These are phyloP conservation scores for Fusarium metavorans DNA, from an alignment of 2,329 filamentous ascomycete genomes.

Conservation along the genomic window DNA sequence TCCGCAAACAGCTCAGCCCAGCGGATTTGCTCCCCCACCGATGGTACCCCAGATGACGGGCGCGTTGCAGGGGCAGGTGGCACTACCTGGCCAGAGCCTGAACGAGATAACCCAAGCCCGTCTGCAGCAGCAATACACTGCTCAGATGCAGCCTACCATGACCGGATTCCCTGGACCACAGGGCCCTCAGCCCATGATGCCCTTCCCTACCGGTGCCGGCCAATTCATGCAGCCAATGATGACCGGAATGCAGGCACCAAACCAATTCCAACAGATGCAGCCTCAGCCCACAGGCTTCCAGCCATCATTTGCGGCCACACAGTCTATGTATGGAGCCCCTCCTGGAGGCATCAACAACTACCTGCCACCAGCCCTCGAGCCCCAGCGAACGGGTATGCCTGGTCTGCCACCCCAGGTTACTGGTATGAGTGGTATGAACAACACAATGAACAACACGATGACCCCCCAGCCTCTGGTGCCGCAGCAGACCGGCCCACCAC, in stretches of 20 bases:
- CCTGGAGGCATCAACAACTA: conserved; percentile 66
- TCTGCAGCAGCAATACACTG: conserved; percentile 70
- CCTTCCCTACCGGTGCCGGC: conserved; percentile 51
- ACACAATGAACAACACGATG: conserved; percentile 52
- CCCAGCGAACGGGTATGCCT: conserved; percentile 68
- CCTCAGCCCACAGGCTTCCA: conserved; percentile 75
- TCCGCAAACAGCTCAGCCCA: conserved; percentile 83
- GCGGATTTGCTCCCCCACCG: conserved; percentile 77
- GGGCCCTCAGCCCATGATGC: conserved; percentile 51
- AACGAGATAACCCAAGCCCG: conserved; percentile 77
- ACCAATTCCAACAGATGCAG: conserved; percentile 63
- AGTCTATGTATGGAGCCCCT: conserved; percentile 59
- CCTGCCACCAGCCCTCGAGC: conserved; percentile 70
- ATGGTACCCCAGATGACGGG: conserved; percentile 90
- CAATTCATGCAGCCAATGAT: conserved; percentile 63
- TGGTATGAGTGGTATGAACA: conserved; percentile 63
- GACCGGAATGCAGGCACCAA: conserved; percentile 56
- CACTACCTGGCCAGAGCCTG: conserved; percentile 81
- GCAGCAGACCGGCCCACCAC: conserved; percentile 74
- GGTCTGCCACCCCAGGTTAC: conserved; percentile 62
- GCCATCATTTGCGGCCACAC: conserved; percentile 58
- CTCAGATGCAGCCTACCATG: conserved; percentile 57
- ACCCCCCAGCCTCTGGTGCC: conserved; percentile 60
- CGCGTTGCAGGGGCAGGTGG: conserved; percentile 69
- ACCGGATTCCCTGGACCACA: conserved; percentile 51